A percentile compares a stretch with the other conserved stretches of the same genome.
These are phyloP conservation scores for Nemania diffusa DNA, from an alignment of 2,329 filamentous ascomycete species.

Conservation along the genomic window DNA sequence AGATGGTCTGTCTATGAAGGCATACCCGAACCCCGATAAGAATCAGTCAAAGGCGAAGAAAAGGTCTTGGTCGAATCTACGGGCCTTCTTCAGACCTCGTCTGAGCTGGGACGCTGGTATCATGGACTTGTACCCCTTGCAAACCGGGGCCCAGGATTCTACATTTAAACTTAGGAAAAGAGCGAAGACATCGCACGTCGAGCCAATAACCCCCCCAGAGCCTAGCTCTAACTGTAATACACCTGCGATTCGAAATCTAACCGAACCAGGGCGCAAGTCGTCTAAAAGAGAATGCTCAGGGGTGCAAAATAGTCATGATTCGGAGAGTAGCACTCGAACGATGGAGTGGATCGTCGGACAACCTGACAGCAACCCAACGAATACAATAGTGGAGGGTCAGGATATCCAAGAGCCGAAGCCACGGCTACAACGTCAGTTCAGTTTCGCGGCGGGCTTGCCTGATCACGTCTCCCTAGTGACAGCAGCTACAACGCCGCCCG, in stretches of 20 bases:
- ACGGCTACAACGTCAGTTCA: conserved; percentile 26
- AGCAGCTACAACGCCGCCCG: background rate
- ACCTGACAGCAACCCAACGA: conserved; percentile 1
- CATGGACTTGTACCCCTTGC: conserved; percentile 16
- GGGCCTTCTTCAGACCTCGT: conserved; percentile 26
- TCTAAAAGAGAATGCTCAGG: background rate
- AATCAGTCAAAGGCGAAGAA: conserved; percentile 26
- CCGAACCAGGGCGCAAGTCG: background rate
- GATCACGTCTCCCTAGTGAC: conserved; percentile 14
- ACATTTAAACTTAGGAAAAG: conserved; percentile 23
- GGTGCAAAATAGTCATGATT: conserved; percentile 6
- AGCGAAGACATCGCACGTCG: conserved; percentile 17
- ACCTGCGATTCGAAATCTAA: conserved; percentile 6
- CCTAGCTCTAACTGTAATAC: background rate
- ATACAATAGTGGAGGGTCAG: conserved; percentile 2
- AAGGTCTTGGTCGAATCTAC: conserved; percentile 34
- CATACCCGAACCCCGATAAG: background rate
- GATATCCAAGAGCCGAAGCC: conserved; percentile 4
- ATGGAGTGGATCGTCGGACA: conserved; percentile 23
- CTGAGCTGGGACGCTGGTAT: conserved; percentile 8
- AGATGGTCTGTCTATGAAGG: conserved; percentile 6
- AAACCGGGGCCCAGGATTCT: conserved; percentile 21
- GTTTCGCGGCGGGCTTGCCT: conserved; percentile 27
- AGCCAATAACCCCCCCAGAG: background rate
- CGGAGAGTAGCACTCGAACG: conserved; percentile 5